Base-by-base conservation (phyloP, 2,329 filamentous ascomycete species). In the Aspergillus oerlinghausenensis region DNA sequence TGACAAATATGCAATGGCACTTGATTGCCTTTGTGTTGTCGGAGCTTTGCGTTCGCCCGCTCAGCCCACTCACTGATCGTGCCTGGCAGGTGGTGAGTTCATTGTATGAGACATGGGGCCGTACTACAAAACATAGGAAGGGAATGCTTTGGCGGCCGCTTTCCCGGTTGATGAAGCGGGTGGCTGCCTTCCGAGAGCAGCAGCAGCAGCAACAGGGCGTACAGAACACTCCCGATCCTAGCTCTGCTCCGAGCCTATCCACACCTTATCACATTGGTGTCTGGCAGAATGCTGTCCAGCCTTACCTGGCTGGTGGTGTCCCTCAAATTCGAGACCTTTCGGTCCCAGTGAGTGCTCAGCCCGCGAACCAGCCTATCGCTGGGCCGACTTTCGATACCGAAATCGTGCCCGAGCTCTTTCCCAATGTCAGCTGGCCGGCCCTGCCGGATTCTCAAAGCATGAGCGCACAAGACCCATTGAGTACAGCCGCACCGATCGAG, bases 1-100 rank as follows among this genome's bases (percentile, higher is more conserved):
- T 78, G 23, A 86, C 83, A 1, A 85, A 87, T 56, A 81, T 85
- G 62, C 85, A 87, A 65, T 88, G 84, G 84, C 84, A 86, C n/a
- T 25, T 21, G 17, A 73, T 51, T 81, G 83, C 38, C 76, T 80
- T 48, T 55, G 55, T 64, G 6, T 73, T 87, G 7, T 80, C 81
- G 2, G 83, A 86, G 63, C 75, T 86, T 0, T 85, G 82, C 60
- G 75, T 81, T 17, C 79, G 82, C 26, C 83, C 81, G 3, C 76
- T 76, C 29, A 83, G 84, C 25, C 80, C 81, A 23, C 71, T 82
- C 0, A 83, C 85, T 0, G 83, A 87, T 52, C 77, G 84, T 26
- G 84, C 84, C 3, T 87, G 84, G 84, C 68, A 72, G 25, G 82
- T 83, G 1, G 76, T 87, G 17, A 80, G 83, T 51, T 65, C 65